Base-by-base conservation (phyloP, 2,329 filamentous ascomycete genomes). In the Boeremia exigua region DNA sequence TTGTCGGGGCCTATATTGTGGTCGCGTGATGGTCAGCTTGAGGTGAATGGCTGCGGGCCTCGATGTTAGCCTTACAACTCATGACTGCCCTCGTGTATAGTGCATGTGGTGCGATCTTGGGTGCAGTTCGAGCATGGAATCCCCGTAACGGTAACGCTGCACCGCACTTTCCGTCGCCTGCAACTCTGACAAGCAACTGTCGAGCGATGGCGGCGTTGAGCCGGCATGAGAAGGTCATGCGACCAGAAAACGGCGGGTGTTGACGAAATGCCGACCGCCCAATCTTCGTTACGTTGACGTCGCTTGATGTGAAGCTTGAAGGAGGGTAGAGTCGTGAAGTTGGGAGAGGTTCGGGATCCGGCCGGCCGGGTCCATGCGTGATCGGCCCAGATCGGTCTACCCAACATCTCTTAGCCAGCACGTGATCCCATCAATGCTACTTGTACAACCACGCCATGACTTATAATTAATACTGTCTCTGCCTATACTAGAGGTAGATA, bases 81-180 rank as follows among this genome's bases (percentile, higher is more conserved):
- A 47, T 53, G 48, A n/a, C 25, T 23, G 17, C 11, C 33, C 40
- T 38, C 42, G 23, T 56, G 42, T 42, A 53, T 44, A 17, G 28
- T 19, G 15, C 48, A 56, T 14, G 12, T 12, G 10, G 33, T 53
- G 11, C 44, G 40, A 23, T 56, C 54, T 17, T 56, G 54, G 29
- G 37, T 45, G 28, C 54, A 56, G 14, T 40, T 44, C 4, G 48
- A 40, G 28, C 54, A 56, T n/a, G 54, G 54, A 40, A 56, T 27
- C 14, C 48, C 54, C 30, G 54, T 56, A 15, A 59, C 38, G 14
- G 53, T 51, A 10, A 46, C 48, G 32, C 48, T 56, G 28, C 56
- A 56, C 12, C 56, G 53, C 2, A 59, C 53, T 29, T 59, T 59
- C n/a, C 56, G 56, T 11, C 53, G 48, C 37, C 48, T 49, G 40